Evolutionary conservation across 805 yeast species (phyloP).

Genomic region (Nakazawaea sp.): DNA sequence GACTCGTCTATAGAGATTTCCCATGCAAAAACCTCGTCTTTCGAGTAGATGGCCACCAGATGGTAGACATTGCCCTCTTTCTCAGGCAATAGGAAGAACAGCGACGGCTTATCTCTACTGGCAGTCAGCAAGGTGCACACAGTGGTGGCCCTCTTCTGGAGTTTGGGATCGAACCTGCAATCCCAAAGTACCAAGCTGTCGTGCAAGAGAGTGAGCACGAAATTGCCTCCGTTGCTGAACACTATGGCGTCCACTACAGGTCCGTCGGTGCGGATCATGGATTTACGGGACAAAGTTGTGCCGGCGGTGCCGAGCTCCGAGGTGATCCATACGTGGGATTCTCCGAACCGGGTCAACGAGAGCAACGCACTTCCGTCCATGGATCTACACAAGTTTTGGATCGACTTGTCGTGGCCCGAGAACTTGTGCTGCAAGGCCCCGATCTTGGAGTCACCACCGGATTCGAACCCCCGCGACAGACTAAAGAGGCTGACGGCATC

Average conservation of each 20-base stretch:
- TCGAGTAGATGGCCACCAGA: slow-evolving; percentile 43
- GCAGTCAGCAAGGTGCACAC: background rate
- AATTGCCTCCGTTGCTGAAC: slow-evolving; percentile 35
- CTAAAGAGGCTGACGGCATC: background rate
- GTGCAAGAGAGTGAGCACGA: slow-evolving; percentile 38
- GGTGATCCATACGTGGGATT: slow-evolving; percentile 56
- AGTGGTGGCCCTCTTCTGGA: slow-evolving; percentile 17
- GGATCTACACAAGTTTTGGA: slow-evolving; percentile 60
- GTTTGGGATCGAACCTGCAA: slow-evolving; percentile 27
- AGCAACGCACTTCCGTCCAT: slow-evolving; percentile 55
- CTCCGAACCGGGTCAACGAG: slow-evolving; percentile 55
- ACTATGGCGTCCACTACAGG: slow-evolving; percentile 44
- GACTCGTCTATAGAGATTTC: slow-evolving; percentile 17
- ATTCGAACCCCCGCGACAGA: background rate
- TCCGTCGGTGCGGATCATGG: slow-evolving; percentile 32
- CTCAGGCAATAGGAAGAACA: slow-evolving; percentile 30
- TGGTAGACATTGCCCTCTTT: slow-evolving; percentile 26
- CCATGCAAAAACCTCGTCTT: slow-evolving; percentile 35
- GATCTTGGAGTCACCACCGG: slow-evolving; percentile 8
- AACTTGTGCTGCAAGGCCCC: slow-evolving; percentile 45
- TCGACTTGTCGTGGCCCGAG: slow-evolving; percentile 85
- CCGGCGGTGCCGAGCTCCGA: slow-evolving; percentile 17
- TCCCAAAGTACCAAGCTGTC: slow-evolving; percentile 53
- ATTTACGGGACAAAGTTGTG: slow-evolving; percentile 24
- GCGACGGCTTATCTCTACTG: slow-evolving; percentile 13